phyloP scores from a whole-genome alignment of 768 basidiomycete species.

The Porphyrellus cyaneotinctus region DNA sequence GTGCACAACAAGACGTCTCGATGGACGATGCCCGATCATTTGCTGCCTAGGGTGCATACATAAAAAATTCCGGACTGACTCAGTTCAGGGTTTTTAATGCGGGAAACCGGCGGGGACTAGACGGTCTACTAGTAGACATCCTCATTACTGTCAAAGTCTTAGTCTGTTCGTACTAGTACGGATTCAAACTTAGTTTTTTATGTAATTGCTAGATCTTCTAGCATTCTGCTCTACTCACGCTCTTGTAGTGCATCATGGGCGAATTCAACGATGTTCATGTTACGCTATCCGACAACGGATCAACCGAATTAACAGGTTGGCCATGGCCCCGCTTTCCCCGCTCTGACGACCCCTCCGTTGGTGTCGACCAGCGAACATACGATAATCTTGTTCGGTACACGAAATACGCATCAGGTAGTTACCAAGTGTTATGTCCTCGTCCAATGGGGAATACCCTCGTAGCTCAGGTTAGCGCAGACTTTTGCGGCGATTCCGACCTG shows the following conservation, averaged over 20 bases:
- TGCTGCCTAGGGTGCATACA: no score
- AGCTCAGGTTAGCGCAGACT: constrained; percentile 31
- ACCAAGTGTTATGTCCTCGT: constrained; percentile 42
- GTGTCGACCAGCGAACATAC: constrained; percentile 37
- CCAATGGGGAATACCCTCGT: constrained; percentile 48
- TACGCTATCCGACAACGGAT: background rate
- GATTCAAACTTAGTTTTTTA: no score
- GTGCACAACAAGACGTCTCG: no score
- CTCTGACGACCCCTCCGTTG: constrained; percentile 19
- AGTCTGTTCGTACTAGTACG: no score
- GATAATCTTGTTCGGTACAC: constrained; percentile 42
- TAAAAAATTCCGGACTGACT: no score
- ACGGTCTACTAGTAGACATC: no score
- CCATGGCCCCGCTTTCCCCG: constrained; percentile 26
- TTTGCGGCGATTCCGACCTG: background rate
- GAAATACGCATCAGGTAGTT: constrained; percentile 50
- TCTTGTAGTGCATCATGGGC: constrained; percentile 5
- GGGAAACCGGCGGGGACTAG: no score
- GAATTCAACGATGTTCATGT: background rate
- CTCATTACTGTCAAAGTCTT: no score
- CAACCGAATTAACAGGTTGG: background rate
- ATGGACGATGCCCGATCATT: no score
- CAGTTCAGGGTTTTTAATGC: no score
- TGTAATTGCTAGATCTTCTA: no score
- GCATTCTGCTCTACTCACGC: background rate